phyloP scores from a whole-genome alignment of 208 protist species.

The Balamuthia mandrillaris region DNA sequence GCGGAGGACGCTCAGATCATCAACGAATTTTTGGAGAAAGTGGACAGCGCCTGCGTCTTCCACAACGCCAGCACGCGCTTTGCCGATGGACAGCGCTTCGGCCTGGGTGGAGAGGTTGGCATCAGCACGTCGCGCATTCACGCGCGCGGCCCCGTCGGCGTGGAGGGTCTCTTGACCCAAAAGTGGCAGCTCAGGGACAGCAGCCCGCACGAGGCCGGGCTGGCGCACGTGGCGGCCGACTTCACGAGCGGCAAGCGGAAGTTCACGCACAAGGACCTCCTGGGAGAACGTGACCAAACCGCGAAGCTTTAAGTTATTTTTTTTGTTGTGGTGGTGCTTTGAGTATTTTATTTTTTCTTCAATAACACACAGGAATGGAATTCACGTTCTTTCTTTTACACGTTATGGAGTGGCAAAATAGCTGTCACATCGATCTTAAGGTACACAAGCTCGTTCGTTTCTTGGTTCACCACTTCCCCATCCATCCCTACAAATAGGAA shows the following conservation, averaged over 20 bases:
- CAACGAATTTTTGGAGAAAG: constrained; percentile 62
- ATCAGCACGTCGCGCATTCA: constrained; percentile 78
- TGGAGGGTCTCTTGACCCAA: constrained; percentile 81
- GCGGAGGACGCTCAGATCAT: constrained; percentile 66
- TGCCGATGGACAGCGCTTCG: constrained; percentile 82
- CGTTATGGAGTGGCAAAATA: too few relatives aligned
- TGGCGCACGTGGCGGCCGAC: not conserved
- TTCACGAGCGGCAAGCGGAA: not conserved
- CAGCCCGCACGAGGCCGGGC: not conserved
- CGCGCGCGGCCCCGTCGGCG: constrained; percentile 86
- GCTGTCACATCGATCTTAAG: too few relatives aligned
- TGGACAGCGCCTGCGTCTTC: constrained; percentile 86
- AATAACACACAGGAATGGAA: too few relatives aligned
- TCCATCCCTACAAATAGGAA: too few relatives aligned
- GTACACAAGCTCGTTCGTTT: too few relatives aligned
- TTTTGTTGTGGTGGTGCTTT: too few relatives aligned
- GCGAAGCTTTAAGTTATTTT: too few relatives aligned
- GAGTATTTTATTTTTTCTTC: too few relatives aligned
- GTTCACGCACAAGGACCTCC: constrained; percentile 17
- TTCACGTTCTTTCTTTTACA: too few relatives aligned
- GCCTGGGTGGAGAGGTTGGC: constrained; percentile 88
- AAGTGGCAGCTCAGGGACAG: constrained; percentile 53
- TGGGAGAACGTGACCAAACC: too few relatives aligned
- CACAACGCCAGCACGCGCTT: constrained; percentile 86
- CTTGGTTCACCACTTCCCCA: too few relatives aligned